Percentiles rank a stretch among this genome's conserved stretches.
phyloP scores from a whole-genome alignment of 2,329 filamentous ascomycete species.

The Phyllosticta ampelicida region DNA sequence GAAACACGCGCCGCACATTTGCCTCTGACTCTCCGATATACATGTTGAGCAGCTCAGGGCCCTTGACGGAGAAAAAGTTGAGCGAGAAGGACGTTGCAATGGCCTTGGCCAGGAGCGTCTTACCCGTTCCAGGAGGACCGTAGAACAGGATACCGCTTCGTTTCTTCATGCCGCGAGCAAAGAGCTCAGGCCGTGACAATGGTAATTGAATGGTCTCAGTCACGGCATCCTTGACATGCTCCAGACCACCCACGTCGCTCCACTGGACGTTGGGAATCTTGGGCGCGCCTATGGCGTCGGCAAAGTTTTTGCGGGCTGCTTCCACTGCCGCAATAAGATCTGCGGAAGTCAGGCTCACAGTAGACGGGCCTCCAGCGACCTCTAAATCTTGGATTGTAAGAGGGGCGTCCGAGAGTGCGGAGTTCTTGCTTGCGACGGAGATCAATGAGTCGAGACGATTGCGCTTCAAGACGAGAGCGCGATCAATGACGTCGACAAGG shows the following conservation, averaged over 20 bases:
- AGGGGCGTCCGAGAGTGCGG: constrained; percentile 29
- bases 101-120: constrained; percentile 84
- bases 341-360: constrained; percentile 64
- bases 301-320: constrained; percentile 93
- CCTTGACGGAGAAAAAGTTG: constrained; percentile 92
- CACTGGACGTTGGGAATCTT: constrained; percentile 97
- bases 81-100: constrained; percentile 89
- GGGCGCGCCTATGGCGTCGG: constrained; percentile 90
- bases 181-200: constrained; percentile 81
- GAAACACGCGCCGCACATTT: constrained; percentile 82
- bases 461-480: constrained; percentile 67
- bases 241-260: constrained; percentile 89
- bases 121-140: constrained; percentile 81
- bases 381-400: constrained; percentile 71
- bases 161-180: constrained; percentile 97
- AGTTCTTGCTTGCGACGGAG: constrained; percentile 27
- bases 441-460: constrained; percentile 67
- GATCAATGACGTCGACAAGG: constrained; percentile 85
- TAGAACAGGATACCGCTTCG: constrained; percentile 88
- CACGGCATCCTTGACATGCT: constrained; percentile 93
- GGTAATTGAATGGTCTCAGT: constrained; percentile 94
- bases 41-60: constrained; percentile 87
- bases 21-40: constrained; percentile 92
- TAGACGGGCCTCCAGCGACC: constrained; percentile 70
- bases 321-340: constrained; percentile 94